phyloP scores from a whole-genome alignment of 192 early-diverging fungal species.

The Entomortierella lignicola region DNA sequence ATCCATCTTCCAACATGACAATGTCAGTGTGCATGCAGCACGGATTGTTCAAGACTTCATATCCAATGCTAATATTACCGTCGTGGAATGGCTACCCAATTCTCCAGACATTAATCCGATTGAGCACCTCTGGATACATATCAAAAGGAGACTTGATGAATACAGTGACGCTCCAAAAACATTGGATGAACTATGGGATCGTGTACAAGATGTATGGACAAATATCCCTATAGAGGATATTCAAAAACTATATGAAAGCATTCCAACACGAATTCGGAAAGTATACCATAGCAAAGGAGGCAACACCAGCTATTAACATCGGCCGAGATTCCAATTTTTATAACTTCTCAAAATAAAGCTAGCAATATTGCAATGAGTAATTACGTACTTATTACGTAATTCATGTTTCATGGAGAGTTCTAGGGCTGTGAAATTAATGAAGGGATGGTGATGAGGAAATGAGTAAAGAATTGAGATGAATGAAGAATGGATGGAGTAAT shows the following conservation, averaged over 20 bases:
- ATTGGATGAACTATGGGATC: constrained; percentile 1
- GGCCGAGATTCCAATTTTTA: too few relatives aligned
- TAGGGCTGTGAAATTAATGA: too few relatives aligned
- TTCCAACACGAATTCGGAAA: background rate
- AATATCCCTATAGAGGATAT: background rate
- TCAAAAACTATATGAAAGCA: background rate
- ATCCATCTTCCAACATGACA: constrained; percentile 30
- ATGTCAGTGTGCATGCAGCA: constrained; percentile 12
- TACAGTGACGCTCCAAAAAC: background rate
- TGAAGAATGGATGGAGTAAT: too few relatives aligned
- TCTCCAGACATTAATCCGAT: constrained; percentile 15
- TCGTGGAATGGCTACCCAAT: constrained; percentile 13
- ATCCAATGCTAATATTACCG: background rate
- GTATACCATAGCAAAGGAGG: background rate
- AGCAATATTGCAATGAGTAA: too few relatives aligned
- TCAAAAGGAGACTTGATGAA: background rate
- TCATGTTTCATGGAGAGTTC: too few relatives aligned
- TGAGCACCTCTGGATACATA: background rate
- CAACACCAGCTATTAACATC: background rate
- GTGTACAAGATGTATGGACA: background rate
- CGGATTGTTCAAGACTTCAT: constrained; percentile 2
- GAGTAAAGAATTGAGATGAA: too few relatives aligned
- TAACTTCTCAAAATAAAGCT: too few relatives aligned
- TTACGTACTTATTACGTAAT: too few relatives aligned
- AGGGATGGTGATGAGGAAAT: too few relatives aligned